phyloP scores from a whole-genome alignment of 1,284 basidiomycete species.

The Ceratobasidium sp. region DNA sequence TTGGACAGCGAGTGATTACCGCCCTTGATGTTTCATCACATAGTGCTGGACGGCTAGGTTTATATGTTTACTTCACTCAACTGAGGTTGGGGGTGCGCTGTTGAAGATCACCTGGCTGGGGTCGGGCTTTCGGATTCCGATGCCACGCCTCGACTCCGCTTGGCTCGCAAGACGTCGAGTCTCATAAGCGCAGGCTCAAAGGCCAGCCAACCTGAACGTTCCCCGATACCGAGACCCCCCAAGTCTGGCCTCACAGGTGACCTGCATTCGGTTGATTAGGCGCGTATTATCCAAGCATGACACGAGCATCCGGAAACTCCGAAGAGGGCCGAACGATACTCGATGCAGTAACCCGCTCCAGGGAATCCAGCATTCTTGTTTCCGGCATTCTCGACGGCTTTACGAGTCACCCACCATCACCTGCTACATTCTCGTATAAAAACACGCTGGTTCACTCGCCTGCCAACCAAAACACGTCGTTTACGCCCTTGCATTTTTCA shows the following conservation, averaged over 20 bases:
- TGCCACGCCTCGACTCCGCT: slow-evolving; percentile 35
- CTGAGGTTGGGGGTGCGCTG: not conserved
- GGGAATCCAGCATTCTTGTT: slow-evolving; percentile 35
- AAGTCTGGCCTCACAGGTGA: slow-evolving; percentile 16
- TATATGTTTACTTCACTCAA: not conserved
- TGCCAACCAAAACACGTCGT: slow-evolving; percentile 3
- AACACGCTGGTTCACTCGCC: not conserved
- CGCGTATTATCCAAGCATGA: slow-evolving; percentile 18
- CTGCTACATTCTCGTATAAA: slow-evolving; percentile 30
- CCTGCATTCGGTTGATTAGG: slow-evolving; percentile 20
- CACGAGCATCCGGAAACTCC: slow-evolving; percentile 9
- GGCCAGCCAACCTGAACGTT: not conserved
- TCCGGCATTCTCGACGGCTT: slow-evolving; percentile 30
- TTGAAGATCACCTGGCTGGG: not conserved
- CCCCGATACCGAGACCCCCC: slow-evolving; percentile 4
- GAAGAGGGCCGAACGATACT: slow-evolving; percentile 11
- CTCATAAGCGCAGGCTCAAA: slow-evolving; percentile 34
- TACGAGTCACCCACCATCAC: slow-evolving; percentile 29
- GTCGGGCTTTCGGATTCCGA: slow-evolving; percentile 7
- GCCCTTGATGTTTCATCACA: not conserved
- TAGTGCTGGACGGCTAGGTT: not conserved
- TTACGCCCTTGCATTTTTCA: slow-evolving; percentile 31
- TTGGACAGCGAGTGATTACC: not conserved
- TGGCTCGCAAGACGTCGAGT: slow-evolving; percentile 9
- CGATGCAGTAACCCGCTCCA: slow-evolving; percentile 11